Evolutionary conservation across 805 yeast genomes (phyloP).

Genomic region (Lachancea waltii): DNA sequence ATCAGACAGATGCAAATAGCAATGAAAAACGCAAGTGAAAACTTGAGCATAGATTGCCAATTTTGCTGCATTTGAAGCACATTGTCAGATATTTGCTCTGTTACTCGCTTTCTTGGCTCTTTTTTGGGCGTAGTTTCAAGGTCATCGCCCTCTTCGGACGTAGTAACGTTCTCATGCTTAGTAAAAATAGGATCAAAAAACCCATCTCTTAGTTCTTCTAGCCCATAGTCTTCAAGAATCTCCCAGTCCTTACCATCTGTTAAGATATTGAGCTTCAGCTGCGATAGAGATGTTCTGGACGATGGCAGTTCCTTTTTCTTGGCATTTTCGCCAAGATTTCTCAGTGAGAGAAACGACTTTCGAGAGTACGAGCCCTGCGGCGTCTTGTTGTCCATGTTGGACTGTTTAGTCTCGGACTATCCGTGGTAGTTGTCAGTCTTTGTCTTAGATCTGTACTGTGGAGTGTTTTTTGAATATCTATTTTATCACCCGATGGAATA

Average conservation of each 20-base stretch:
- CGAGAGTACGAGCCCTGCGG: constrained; percentile 26
- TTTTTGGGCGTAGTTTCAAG: not conserved
- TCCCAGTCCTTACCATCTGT: constrained; percentile 26
- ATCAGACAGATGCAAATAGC: constrained; percentile 37
- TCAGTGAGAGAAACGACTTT: constrained; percentile 19
- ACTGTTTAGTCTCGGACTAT: too few relatives aligned
- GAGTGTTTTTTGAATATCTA: too few relatives aligned
- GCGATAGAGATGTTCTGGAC: constrained; percentile 34
- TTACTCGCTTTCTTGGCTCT: not conserved
- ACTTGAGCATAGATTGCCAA: constrained; percentile 28
- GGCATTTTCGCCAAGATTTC: constrained; percentile 9
- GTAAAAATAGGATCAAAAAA: constrained; percentile 42
- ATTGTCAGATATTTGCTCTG: not conserved
- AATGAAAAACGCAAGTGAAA: constrained; percentile 36
- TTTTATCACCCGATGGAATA: not conserved
- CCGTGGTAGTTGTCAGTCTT: too few relatives aligned
- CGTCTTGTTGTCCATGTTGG: constrained; percentile 12
- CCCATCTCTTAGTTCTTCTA: constrained; percentile 44
- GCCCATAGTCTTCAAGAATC: constrained; percentile 31
- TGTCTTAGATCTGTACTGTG: too few relatives aligned
- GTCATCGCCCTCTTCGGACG: constrained; percentile 1
- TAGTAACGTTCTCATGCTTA: constrained; percentile 21
- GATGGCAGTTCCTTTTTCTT: constrained; percentile 9
- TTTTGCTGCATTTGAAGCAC: not conserved
- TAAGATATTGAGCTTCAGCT: constrained; percentile 28